Evolutionary conservation across 2,329 filamentous ascomycete genomes (phyloP), one percentile per base, ranked within the genome.

Genomic region (Septoria linicola): DNA sequence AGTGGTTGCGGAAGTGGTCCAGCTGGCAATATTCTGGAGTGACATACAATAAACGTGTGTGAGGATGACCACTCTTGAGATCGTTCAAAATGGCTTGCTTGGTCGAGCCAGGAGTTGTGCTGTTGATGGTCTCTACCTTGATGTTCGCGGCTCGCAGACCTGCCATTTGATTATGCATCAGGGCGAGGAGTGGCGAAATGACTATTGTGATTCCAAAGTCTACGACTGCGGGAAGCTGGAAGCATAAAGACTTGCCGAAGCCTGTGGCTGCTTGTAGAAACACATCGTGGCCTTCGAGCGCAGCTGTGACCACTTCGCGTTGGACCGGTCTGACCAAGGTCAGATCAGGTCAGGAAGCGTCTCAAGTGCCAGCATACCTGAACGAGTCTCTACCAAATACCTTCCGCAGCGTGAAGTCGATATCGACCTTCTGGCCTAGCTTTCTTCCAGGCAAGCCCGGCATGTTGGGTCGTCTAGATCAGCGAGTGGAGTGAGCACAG

Each of bases 131-230:
- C 55, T 87, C 87, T 37, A 93, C 91, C 49, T 85, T 79, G 51
- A 97, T 86, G 17, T 84, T 85, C 35, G 88, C 81, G 46, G 80
- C 80, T 58, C 81, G 82, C 42, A 96, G 78, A 17, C 89, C 83
- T 60, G 88, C 84, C 37, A 97, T 89, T 77, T 97, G 92, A 66
- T 97, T 96, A 71, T 91, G 89, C 89, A 96, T 96, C 49, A 96
- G 77, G 59, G 90, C 91, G 34, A 96, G 77, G 31, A 96, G 77
- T 3, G 91, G 92, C 25, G 89, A 96, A 32, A 97, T 80, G 27
- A 96, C 91, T 53, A 97, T 85, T 0, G 90, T 96, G 59, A 96
- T 89, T 59, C 92, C 92, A 68, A 85, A 82, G 63, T 92, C 87
- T 50, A 96, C 84, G 25, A 96, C 84, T 19, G 91, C 91, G 7